A percentile compares a stretch with the other conserved stretches of the same genome.
Evolutionary conservation across 202 grass and related monocot genomes (phyloP).

Genomic region (Musa balbisiana): DNA sequence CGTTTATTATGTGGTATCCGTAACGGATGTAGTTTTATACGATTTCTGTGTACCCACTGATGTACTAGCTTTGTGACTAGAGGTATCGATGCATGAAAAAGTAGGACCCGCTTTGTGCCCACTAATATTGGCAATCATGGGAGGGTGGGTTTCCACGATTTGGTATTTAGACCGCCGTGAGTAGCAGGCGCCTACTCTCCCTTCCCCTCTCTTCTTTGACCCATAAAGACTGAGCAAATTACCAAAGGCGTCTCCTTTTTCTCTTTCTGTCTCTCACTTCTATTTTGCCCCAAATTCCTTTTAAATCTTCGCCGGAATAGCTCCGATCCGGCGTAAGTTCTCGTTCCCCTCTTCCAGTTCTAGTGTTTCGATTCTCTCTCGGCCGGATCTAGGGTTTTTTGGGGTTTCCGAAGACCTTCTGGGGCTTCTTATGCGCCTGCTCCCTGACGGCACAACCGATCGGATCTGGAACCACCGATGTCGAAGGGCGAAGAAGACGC

Average conservation of each 20-base stretch:
- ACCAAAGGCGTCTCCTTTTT: not conserved
- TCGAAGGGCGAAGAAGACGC: not conserved
- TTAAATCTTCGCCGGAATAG: not conserved
- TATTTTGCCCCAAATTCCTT: not conserved
- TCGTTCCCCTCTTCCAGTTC: not conserved
- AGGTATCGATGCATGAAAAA: too few relatives aligned
- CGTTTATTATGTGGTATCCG: too few relatives aligned
- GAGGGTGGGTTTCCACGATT: not conserved
- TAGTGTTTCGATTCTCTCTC: not conserved
- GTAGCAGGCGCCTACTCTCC: not conserved
- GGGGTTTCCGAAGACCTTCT: too few relatives aligned
- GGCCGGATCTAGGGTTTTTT: constrained; percentile 5
- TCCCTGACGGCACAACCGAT: not conserved
- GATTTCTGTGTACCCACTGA: too few relatives aligned
- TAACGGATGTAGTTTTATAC: too few relatives aligned
- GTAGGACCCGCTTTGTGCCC: too few relatives aligned
- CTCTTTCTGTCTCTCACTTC: not conserved
- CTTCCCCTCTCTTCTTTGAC: not conserved
- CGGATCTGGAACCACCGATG: constrained; percentile 4
- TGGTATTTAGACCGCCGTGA: not conserved
- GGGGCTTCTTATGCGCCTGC: constrained; percentile 1
- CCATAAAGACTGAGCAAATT: not conserved
- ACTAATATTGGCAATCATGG: not conserved
- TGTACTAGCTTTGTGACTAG: too few relatives aligned
- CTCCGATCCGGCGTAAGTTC: not conserved